A percentile compares a stretch with the other conserved stretches of the same genome.
Evolutionary conservation across 371 early-diverging fungal species (phyloP).

Genomic region (Quaeritorhiza haematococci): DNA sequence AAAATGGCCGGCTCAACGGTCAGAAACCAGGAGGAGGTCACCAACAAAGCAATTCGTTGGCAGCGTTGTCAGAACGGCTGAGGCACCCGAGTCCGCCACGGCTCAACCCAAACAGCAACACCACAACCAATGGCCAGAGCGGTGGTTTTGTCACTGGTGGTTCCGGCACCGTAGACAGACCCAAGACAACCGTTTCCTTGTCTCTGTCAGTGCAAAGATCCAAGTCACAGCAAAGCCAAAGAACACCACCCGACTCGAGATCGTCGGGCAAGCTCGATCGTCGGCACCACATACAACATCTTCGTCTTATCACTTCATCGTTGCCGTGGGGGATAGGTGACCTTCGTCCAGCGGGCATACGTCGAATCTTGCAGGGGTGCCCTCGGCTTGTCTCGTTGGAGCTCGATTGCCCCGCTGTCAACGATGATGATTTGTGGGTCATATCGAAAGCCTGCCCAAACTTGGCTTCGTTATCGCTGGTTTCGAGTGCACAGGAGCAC

Average conservation of each 20-base stretch:
- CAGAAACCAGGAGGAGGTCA: background rate
- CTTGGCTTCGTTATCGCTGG: conserved; percentile 9
- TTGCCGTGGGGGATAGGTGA: background rate
- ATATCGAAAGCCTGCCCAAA: conserved; percentile 10
- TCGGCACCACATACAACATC: conserved; percentile 3
- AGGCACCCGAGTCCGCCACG: background rate
- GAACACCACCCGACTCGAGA: no score
- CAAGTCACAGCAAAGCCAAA: no score
- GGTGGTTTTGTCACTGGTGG: background rate
- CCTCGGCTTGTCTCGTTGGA: conserved; percentile 6
- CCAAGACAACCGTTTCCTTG: conserved; percentile 2
- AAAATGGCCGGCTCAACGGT: background rate
- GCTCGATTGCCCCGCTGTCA: conserved; percentile 12
- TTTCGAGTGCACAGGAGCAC: background rate
- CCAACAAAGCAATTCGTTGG: background rate
- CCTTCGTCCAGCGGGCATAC: conserved; percentile 1
- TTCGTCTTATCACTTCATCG: conserved; percentile 2
- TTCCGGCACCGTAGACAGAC: background rate
- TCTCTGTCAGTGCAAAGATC: no score
- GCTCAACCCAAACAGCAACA: no score
- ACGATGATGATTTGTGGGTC: conserved; percentile 23
- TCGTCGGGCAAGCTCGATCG: conserved; percentile 2
- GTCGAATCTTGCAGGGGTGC: conserved; percentile 8
- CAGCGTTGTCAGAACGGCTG: background rate
- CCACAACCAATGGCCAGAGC: no score